Base-by-base conservation (phyloP, 352 stramenopile genomes). In the Pythium vanterpoolii region DNA sequence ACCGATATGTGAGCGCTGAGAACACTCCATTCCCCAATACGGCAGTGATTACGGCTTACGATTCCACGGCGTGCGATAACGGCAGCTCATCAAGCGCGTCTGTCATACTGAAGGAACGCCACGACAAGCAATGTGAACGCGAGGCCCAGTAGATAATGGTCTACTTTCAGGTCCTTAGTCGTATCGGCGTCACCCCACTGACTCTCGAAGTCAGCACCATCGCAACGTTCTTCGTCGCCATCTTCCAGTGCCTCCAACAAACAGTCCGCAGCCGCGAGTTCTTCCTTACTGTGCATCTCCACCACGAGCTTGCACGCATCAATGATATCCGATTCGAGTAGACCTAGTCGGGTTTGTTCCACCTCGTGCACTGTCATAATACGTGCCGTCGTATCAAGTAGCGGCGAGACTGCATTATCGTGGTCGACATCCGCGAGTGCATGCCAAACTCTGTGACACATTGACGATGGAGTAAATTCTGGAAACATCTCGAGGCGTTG, bases 51-150 rank as follows among this genome's bases (percentile, higher is more conserved):
- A n/a, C n/a, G n/a, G n/a, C 34, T 42, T 18, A 42, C 34, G 14
- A 42, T 36, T 42, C 34, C 13, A 46, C 5, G 9, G 13, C n/a
- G 11, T 26, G 40, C 3, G n/a, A 28, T 27, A 53, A 6, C 19
- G 28, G 3, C 13, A 39, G 24, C 26, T 38, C 5, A 10, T 45
- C 19, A 52, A 5, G 21, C 2, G 11, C 44, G 19, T 24, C 56
- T 34, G 24, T 49, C 56, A 38, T 56, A 56, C n/a, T 55, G 56
- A 30, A 62, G 56, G 19, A 62, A 36, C 1, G 56, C 56, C 19
- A 53, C 47, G 2, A 26, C 56, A 18, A 62, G 45, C 18, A 62
- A 18, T 21, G 46, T 56, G 45, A 62, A 49, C 5, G 44, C 56
- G 14, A 62, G 45, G 16, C 56, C 39, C 8, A 62, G 26, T 24